These are phyloP conservation scores for Neurospora sp. DNA, from an alignment of 2,329 filamentous ascomycete species.

Conservation along the genomic window DNA sequence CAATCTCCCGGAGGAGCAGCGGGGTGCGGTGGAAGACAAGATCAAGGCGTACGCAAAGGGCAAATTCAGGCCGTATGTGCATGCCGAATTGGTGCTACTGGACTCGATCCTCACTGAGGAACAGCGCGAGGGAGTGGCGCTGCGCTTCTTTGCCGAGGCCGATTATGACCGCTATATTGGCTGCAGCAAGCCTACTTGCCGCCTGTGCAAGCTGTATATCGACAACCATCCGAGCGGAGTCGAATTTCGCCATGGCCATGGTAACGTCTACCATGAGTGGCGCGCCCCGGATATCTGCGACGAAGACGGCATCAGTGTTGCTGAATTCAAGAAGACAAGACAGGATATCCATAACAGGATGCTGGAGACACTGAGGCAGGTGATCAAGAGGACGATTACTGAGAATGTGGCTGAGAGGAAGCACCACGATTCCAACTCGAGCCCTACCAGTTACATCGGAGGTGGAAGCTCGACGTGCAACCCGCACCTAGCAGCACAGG, in stretches of 20 bases:
- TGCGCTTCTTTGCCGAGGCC: constrained; percentile 22
- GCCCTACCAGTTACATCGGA: background rate
- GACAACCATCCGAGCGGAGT: constrained; percentile 17
- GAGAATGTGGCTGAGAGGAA: constrained; percentile 3
- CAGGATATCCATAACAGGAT: background rate
- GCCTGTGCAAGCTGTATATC: constrained; percentile 30
- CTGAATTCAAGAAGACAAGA: background rate
- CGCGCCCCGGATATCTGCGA: constrained; percentile 23
- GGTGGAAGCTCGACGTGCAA: background rate
- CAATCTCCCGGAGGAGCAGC: background rate
- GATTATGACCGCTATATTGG: constrained; percentile 27
- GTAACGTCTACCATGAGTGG: constrained; percentile 31
- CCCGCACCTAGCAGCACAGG: background rate
- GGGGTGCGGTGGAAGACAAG: background rate
- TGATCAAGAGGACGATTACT: constrained; percentile 7
- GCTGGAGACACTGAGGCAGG: constrained; percentile 4
- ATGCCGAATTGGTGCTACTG: constrained; percentile 25
- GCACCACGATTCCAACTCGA: constrained; percentile 9
- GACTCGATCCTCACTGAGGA: constrained; percentile 18
- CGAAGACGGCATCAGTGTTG: background rate
- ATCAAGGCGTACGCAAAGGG: background rate
- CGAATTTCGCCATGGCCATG: constrained; percentile 22
- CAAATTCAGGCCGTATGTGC: constrained; percentile 23
- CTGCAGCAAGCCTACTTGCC: constrained; percentile 30
- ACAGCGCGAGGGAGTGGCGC: background rate